These are phyloP conservation scores for Sextonia rubra DNA, from an alignment of 164 flowering plant genomes.

Conservation along the genomic window DNA sequence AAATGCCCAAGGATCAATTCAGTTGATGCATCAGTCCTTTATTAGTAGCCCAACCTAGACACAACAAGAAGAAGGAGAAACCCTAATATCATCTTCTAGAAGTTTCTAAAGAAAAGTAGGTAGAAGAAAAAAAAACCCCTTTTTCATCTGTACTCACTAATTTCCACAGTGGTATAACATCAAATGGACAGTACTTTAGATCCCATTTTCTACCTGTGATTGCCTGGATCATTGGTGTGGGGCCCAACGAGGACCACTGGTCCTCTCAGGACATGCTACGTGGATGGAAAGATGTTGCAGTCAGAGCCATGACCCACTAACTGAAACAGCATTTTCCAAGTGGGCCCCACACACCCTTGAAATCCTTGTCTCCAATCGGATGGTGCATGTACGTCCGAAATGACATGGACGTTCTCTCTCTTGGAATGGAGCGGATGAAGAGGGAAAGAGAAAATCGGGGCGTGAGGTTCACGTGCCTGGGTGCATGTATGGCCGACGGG, in stretches of 20 bases:
- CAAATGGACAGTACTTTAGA: no score
- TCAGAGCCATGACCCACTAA: neutral
- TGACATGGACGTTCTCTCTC: neutral
- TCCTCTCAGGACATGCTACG: neutral
- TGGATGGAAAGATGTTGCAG: neutral
- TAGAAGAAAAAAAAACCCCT: no score
- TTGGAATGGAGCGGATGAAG: neutral
- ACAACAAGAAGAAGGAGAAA: no score
- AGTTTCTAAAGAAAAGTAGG: no score
- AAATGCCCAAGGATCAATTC: no score
- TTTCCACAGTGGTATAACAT: no score
- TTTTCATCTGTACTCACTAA: no score
- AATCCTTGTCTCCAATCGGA: no score
- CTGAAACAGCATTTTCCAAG: neutral
- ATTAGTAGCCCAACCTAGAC: no score
- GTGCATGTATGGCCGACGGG: neutral
- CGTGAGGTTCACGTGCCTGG: neutral
- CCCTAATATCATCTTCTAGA: no score
- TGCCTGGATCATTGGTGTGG: neutral
- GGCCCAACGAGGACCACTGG: neutral
- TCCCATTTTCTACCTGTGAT: no score
- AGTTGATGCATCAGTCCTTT: no score
- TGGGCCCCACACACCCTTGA: neutral
- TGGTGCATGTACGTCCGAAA: neutral
- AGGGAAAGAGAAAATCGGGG: neutral